Evolutionary conservation across 176 grass and related monocot species (phyloP).

Genomic region (Guadua angustifolia): DNA sequence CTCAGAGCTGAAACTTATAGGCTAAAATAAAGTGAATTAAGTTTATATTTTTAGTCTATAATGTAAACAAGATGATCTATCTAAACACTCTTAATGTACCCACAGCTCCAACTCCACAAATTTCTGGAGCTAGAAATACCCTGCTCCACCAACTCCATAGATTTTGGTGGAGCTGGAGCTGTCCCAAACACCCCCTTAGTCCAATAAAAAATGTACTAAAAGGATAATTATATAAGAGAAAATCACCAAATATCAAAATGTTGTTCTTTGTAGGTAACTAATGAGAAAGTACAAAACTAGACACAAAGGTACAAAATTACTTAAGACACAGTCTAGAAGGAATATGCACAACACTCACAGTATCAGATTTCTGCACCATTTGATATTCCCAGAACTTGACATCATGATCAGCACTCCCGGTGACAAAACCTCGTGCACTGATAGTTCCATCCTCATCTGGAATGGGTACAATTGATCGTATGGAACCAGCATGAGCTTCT

Average conservation of each 20-base stretch:
- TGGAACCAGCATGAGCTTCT: conserved; percentile 84
- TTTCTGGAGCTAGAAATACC: too few species aligned
- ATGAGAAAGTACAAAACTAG: not conserved
- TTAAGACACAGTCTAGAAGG: not conserved
- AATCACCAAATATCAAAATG: not conserved
- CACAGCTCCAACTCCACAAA: too few species aligned
- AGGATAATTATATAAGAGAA: conserved; percentile 1
- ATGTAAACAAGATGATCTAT: too few species aligned
- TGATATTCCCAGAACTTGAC: conserved; percentile 98
- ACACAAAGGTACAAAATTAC: not conserved
- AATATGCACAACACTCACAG: conserved; percentile 55
- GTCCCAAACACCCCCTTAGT: too few species aligned
- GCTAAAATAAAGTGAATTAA: too few species aligned
- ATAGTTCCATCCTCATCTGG: conserved; percentile 69
- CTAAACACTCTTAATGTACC: too few species aligned
- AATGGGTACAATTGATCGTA: conserved; percentile 80
- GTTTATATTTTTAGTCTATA: too few species aligned
- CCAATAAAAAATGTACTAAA: not conserved
- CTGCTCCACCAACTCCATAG: too few species aligned
- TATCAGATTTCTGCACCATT: conserved; percentile 64
- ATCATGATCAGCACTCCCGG: conserved; percentile 85
- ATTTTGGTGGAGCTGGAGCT: too few species aligned
- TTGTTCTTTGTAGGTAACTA: not conserved
- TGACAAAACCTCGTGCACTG: conserved; percentile 73
- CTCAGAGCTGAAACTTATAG: too few species aligned